Evolutionary conservation across 177 flowering plant genomes (phyloP).

Genomic region (Vitis hybrid): DNA sequence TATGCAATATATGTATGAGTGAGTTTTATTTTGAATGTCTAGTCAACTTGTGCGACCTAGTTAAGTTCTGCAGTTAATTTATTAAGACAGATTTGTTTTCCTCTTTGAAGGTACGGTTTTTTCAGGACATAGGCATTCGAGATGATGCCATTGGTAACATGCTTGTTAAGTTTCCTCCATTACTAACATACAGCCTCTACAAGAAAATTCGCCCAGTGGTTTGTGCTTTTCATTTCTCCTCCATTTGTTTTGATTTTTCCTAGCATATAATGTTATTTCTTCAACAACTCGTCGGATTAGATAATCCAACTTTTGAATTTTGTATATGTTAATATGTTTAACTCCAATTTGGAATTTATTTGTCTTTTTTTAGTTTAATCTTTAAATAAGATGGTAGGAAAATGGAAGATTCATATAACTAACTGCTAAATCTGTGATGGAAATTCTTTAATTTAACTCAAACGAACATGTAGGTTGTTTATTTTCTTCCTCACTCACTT

Average conservation of each 20-base stretch:
- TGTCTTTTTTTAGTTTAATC: too few species aligned
- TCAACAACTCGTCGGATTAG: not conserved
- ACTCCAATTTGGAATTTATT: too few species aligned
- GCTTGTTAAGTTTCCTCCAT: slow-evolving; percentile 79
- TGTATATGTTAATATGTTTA: too few species aligned
- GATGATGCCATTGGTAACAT: slow-evolving; percentile 79
- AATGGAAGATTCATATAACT: too few species aligned
- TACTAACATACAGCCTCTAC: slow-evolving; percentile 86
- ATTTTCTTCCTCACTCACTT: not conserved
- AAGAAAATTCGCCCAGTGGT: slow-evolving; percentile 97
- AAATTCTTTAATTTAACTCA: too few species aligned
- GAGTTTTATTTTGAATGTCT: too few species aligned
- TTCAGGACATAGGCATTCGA: slow-evolving; percentile 78
- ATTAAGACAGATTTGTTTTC: slow-evolving; percentile 9
- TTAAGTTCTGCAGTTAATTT: not conserved
- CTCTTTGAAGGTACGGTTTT: slow-evolving; percentile 66
- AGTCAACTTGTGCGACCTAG: not conserved
- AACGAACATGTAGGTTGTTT: too few species aligned
- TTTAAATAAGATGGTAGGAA: not conserved
- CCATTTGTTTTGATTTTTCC: not conserved
- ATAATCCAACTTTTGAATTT: not conserved
- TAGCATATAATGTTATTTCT: not conserved
- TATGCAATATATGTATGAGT: slow-evolving; percentile 2
- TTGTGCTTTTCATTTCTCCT: slow-evolving; percentile 17
- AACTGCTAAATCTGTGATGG: too few species aligned